Evolutionary conservation across 208 protist genomes (phyloP), one percentile per base, ranked within the genome.

Genomic region (Naegleria lovaniensis): DNA sequence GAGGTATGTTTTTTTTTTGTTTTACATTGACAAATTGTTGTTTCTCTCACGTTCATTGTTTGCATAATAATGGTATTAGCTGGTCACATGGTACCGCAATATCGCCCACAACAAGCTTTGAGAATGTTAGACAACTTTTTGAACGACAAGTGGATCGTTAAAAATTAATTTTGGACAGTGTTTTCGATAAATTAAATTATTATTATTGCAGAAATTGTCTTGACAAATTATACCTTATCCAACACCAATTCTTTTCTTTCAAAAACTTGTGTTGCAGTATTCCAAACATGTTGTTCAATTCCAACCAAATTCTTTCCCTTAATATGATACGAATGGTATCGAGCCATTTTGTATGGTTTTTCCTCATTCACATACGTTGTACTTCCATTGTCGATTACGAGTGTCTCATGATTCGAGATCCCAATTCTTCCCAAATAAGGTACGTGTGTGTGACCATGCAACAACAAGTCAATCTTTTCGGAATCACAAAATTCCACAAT

Each of bases 61-160:
- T n/a, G n/a, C n/a, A n/a, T n/a, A n/a, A n/a, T n/a, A n/a, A 48
- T 48, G 43, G 7, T 9, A 48, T 9, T 9, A 48, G 85, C 85
- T 89, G 85, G 85, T 40, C 85, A 89, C 16, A 89, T 89, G 85
- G 48, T 51, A 41, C 40, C 83, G 15, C n/a, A n/a, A 51, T 15
- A 36, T 41, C 51, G 48, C 5, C 83, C 83, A n/a, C 25, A n/a
- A 75, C 58, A 75, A 75, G 58, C 58, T 22, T 4, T 75, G 58
- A 75, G 13, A 29, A n/a, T 75, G 19, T 75, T 75, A 4, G 58
- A 75, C 13, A 75, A 75, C 19, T 75, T 75, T 75, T 75, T 75
- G 25, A 75, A 75, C 25, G 58, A 29, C 13, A 75, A 16, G 16
- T 75, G 58, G 43, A 48, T 48, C 7, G 7, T 7, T 48, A 48